Evolutionary conservation across 345 rosid species (phyloP).

Genomic region (Hibiscus trionum): DNA sequence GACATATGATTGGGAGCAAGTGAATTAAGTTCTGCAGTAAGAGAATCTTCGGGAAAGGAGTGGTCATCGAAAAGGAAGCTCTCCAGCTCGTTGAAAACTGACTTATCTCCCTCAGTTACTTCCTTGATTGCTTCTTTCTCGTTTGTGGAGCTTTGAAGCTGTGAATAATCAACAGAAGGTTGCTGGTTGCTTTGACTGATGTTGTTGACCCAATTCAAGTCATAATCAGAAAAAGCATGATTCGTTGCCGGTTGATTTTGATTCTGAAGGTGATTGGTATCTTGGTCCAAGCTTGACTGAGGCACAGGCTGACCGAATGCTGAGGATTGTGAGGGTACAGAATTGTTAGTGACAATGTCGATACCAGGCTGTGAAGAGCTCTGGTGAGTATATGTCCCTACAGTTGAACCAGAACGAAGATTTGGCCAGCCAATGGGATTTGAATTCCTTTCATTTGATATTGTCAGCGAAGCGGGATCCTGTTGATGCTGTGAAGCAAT

Average conservation of each 20-base stretch:
- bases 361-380: constrained; percentile 14
- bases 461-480: constrained; percentile 10
- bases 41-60: constrained; percentile 12
- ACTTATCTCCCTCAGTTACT: constrained; percentile 14
- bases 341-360: not conserved
- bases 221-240: constrained; percentile 14
- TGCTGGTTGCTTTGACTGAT: constrained; percentile 19
- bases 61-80: constrained; percentile 12
- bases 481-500: constrained; percentile 8
- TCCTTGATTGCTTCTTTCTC: constrained; percentile 13
- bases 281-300: constrained; percentile 15
- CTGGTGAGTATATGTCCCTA: constrained; percentile 16
- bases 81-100: constrained; percentile 8
- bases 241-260: constrained; percentile 17
- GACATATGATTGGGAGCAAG: constrained; percentile 20
- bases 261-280: constrained; percentile 5
- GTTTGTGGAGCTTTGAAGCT: constrained; percentile 10
- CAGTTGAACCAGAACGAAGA: constrained; percentile 2
- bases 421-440: constrained; percentile 13
- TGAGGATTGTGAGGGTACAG: constrained; percentile 18
- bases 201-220: constrained; percentile 10
- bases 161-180: constrained; percentile 12
- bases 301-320: constrained; percentile 9
- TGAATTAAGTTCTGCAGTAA: constrained; percentile 9
- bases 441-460: constrained; percentile 13